phyloP scores from a whole-genome alignment of 2,329 filamentous ascomycete species.

The Aspergillus pseudoviridinutans region DNA sequence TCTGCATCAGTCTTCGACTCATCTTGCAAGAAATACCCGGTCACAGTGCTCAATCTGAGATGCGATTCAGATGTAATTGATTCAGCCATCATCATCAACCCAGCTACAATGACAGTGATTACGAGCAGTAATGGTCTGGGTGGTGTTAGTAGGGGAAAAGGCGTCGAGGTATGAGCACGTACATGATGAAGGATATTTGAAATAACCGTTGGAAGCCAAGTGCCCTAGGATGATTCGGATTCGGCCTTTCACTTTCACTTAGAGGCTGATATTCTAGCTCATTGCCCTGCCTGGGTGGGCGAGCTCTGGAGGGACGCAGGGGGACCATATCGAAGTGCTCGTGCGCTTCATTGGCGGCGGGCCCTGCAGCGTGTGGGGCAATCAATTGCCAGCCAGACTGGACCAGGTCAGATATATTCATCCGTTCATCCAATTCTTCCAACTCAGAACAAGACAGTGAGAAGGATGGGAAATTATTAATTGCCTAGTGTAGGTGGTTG shows the following conservation, averaged over 20 bases:
- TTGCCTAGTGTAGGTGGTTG: background rate
- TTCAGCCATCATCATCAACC: slow-evolving; percentile 16
- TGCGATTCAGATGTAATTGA: slow-evolving; percentile 13
- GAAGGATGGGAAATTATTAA: background rate
- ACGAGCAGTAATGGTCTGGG: slow-evolving; percentile 4
- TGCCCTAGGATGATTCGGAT: background rate
- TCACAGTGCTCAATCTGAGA: slow-evolving; percentile 38
- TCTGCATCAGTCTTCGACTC: slow-evolving; percentile 45
- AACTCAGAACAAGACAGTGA: background rate
- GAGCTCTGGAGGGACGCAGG: background rate
- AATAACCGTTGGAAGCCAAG: background rate
- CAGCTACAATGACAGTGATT: slow-evolving; percentile 7
- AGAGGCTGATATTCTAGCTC: background rate
- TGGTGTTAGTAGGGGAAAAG: background rate
- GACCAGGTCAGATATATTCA: background rate
- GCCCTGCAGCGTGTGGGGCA: background rate
- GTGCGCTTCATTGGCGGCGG: background rate
- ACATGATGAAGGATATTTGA: background rate
- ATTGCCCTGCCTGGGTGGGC: background rate
- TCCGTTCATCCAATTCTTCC: background rate
- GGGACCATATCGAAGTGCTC: background rate
- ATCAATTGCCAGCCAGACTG: background rate
- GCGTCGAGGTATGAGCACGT: background rate
- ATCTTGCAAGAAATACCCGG: slow-evolving; percentile 50
- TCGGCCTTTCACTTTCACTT: background rate